These are phyloP conservation scores for Fusarium staphyleae DNA, from an alignment of 2,329 filamentous ascomycete species.

Conservation along the genomic window DNA sequence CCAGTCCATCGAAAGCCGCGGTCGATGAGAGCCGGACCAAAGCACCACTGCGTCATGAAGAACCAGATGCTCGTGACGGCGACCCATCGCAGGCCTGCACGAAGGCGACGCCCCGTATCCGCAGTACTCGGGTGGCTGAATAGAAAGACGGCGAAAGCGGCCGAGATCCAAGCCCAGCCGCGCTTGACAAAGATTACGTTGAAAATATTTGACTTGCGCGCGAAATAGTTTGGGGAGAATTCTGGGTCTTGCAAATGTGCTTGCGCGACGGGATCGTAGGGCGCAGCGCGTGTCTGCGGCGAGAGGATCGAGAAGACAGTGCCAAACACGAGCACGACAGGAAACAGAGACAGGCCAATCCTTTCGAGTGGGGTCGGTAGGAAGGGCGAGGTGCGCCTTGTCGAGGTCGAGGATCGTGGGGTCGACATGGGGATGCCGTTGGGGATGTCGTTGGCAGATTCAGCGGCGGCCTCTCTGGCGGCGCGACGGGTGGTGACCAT, in stretches of 20 bases:
- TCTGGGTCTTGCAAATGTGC: constrained; percentile 64
- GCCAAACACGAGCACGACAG: constrained; percentile 78
- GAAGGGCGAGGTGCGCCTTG: constrained; percentile 60
- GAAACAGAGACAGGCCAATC: constrained; percentile 73
- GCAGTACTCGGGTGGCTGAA: constrained; percentile 67
- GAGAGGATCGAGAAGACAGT: constrained; percentile 81
- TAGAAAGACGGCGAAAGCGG: constrained; percentile 74
- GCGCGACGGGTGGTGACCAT: constrained; percentile 43
- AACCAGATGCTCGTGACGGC: constrained; percentile 82
- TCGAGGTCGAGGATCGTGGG: constrained; percentile 25
- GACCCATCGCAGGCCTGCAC: constrained; percentile 72
- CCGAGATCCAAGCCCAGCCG: constrained; percentile 90
- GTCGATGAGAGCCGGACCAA: constrained; percentile 89
- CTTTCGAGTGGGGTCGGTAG: constrained; percentile 75
- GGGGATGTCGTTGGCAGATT: constrained; percentile 15
- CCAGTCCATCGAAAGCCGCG: constrained; percentile 88
- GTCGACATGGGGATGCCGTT: constrained; percentile 24
- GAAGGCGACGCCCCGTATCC: constrained; percentile 51
- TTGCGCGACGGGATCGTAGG: constrained; percentile 69
- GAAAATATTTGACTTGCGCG: constrained; percentile 90
- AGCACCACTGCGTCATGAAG: constrained; percentile 94
- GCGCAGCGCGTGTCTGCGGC: constrained; percentile 69
- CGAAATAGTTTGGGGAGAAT: constrained; percentile 83
- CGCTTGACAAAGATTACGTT: constrained; percentile 94
- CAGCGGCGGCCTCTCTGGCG: constrained; percentile 29